Evolutionary conservation across 1,284 basidiomycete species (phyloP).

Genomic region (Phylloporus sp.): DNA sequence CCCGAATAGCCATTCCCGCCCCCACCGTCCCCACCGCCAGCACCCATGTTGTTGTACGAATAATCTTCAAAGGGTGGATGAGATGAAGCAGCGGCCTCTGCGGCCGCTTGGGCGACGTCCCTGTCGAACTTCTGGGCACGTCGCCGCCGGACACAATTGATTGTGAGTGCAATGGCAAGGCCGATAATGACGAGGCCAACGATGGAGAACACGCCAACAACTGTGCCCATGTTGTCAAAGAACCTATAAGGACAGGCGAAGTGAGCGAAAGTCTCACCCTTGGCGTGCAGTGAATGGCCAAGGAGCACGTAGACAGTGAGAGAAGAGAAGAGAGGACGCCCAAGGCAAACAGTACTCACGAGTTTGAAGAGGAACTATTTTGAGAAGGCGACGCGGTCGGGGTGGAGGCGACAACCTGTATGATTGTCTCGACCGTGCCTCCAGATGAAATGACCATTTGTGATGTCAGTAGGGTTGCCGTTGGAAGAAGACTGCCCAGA

Average conservation of each 20-base stretch:
- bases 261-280: slow-evolving; percentile 16
- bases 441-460: slow-evolving; percentile 24
- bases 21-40: slow-evolving; percentile 23
- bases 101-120: slow-evolving; percentile 27
- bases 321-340: neutral
- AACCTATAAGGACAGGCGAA: slow-evolving; percentile 56
- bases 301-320: neutral
- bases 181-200: slow-evolving; percentile 67
- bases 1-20: slow-evolving; percentile 59
- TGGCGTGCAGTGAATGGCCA: neutral
- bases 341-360: slow-evolving; percentile 30
- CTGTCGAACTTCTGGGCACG: slow-evolving; percentile 35
- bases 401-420: slow-evolving; percentile 15
- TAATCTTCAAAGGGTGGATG: slow-evolving; percentile 53
- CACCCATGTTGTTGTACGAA: slow-evolving; percentile 39
- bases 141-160: slow-evolving; percentile 63
- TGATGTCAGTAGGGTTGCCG: neutral
- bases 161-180: slow-evolving; percentile 58
- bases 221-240: slow-evolving; percentile 73
- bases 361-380: slow-evolving; percentile 22
- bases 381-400: slow-evolving; percentile 3
- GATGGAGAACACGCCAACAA: slow-evolving; percentile 73
- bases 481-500: slow-evolving; percentile 7
- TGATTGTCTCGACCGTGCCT: slow-evolving; percentile 10
- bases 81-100: slow-evolving; percentile 28